A percentile compares a stretch with the other conserved stretches of the same genome.
phyloP scores from a whole-genome alignment of 192 early-diverging fungal species.

The Entomortierella parvispora region DNA sequence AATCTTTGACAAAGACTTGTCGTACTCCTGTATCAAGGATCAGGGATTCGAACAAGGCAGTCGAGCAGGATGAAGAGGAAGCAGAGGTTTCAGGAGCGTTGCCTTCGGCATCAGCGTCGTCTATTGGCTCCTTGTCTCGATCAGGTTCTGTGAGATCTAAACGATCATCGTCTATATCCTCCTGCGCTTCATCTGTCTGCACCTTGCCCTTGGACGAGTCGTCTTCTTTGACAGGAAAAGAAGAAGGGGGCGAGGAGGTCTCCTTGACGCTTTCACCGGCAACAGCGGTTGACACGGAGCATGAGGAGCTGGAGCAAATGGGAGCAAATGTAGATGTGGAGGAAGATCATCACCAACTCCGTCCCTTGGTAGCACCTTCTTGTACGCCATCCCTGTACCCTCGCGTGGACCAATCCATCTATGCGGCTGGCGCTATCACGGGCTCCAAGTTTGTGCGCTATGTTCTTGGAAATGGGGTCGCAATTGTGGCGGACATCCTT shows the following conservation, averaged over 20 bases:
- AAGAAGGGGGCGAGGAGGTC: too few species aligned
- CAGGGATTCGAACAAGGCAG: not conserved
- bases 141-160: too few species aligned
- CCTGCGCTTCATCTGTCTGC: too few species aligned
- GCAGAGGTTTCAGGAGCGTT: too few species aligned
- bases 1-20: not conserved
- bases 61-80: too few species aligned
- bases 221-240: too few species aligned
- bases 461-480: slow-evolving; percentile 43
- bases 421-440: slow-evolving; percentile 49
- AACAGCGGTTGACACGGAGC: not conserved
- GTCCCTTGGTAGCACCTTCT: too few species aligned
- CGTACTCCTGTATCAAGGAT: too few species aligned
- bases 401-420: slow-evolving; percentile 43
- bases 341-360: not conserved
- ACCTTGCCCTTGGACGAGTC: too few species aligned
- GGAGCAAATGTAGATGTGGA: not conserved
- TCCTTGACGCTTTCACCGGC: not conserved
- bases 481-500: slow-evolving; percentile 43
- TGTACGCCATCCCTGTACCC: not conserved
- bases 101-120: too few species aligned
- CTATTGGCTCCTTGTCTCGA: too few species aligned
- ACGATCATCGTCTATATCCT: too few species aligned
- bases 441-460: slow-evolving; percentile 53
- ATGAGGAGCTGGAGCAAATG: not conserved